These are phyloP conservation scores for Mallotus japonicus DNA, from an alignment of 441 rosid species.

Conservation along the genomic window DNA sequence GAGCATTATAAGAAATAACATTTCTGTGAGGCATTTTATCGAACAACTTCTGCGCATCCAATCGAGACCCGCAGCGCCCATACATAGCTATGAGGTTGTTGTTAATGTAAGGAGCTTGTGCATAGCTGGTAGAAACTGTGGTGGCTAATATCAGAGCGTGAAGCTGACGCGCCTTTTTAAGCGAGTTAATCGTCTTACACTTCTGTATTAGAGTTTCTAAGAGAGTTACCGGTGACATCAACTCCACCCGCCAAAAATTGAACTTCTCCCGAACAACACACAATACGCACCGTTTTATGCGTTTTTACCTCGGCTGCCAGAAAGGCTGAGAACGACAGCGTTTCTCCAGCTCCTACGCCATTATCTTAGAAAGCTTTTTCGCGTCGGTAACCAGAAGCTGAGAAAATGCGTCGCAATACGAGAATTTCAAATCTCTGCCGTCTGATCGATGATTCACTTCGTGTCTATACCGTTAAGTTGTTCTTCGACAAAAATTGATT, in stretches of 20 bases:
- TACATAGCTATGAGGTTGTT: constrained; percentile 75
- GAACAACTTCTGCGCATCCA: constrained; percentile 58
- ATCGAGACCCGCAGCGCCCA: constrained; percentile 46
- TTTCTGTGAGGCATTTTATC: constrained; percentile 70
- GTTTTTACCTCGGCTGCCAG: neutral
- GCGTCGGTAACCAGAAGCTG: constrained; percentile 1
- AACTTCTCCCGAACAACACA: neutral
- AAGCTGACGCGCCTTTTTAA: constrained; percentile 58
- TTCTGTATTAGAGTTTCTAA: constrained; percentile 42
- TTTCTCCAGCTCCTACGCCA: neutral
- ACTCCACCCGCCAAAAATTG: constrained; percentile 17
- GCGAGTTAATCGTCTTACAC: constrained; percentile 50
- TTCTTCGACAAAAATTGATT: neutral
- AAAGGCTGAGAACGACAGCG: neutral
- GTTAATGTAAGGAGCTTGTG: constrained; percentile 44
- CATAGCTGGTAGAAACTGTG: constrained; percentile 20
- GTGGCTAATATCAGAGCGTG: constrained; percentile 63
- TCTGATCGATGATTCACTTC: constrained; percentile 45
- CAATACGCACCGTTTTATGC: constrained; percentile 10
- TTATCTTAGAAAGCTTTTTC: neutral
- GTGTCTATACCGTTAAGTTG: constrained; percentile 37
- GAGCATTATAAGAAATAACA: constrained; percentile 62
- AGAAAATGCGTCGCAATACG: constrained; percentile 33
- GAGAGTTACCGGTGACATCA: constrained; percentile 33
- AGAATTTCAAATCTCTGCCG: constrained; percentile 35